Evolutionary conservation across 768 basidiomycete genomes (phyloP), one percentile per base, ranked within the genome.

Genomic region (Galerina marginata): DNA sequence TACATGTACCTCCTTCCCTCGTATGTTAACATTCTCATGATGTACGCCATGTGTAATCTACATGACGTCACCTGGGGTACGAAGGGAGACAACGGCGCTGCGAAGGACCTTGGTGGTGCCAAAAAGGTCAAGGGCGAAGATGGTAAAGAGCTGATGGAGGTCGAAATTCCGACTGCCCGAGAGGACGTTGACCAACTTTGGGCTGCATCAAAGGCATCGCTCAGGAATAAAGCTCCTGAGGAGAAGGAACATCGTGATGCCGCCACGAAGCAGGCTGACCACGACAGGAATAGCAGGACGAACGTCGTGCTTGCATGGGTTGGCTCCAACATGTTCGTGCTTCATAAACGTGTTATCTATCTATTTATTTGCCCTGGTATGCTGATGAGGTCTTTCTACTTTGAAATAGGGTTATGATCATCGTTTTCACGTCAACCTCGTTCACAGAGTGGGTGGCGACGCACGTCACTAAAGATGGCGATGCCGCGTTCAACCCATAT

Each of bases 1-100:
- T 99, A 96, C 76, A 83, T 97, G 82, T 92, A 97, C 82, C 83
- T 95, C 65, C 81, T 95, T 40, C 94, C 94, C 23, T 81, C 80
- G 53, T 81, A 81, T 64, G 79, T 93, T 70, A 93, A 93, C 77
- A 93, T 93, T 65, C 76, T 93, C 70, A 93, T 95, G 86, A 96
- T 93, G 83, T 96, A 96, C 70, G 93, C 93, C 33, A 94, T 96
- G 85, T 97, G 95, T 78, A 93, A 92, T 72, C 70, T 93, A 65
- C 93, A 95, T 74, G 92, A 95, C 70, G 92, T 95, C 46, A 90
- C 89, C 36, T 92, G 90, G 94, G 95, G 95, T 61, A 96, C 95
- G 29, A 94, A 96, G 70, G 94, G 95, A 62, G 93, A 95, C 77
- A 95, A 95, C 66, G 91, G 91, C 42, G 79, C 93, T 10, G 78